Base-by-base conservation (phyloP, 352 stramenopile species). In the Phytophthora melonis region DNA sequence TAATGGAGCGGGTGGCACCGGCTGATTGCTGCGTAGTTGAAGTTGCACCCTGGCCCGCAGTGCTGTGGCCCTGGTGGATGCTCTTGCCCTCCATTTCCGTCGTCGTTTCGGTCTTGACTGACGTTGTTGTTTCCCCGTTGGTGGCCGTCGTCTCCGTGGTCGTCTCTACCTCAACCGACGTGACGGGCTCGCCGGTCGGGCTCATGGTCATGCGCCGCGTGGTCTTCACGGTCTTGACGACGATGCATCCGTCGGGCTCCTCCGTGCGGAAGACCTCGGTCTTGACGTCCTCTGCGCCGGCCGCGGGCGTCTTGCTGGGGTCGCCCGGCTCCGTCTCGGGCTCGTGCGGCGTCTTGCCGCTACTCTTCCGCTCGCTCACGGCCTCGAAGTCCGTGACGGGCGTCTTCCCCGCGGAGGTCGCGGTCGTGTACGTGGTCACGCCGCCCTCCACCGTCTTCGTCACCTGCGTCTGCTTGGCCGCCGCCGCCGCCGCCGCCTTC, bases 361-460 rank as follows among this genome's bases (percentile, higher is more conserved):
- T 60, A 62, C 55, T 63, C 43, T 66, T 72, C 41, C 64, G 50
- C 66, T 78, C 72, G 25, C 72, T 78, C 30, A 72, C 62, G 41
- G 66, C 66, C 53, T 78, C 72, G 53, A 75, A 75, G 58, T 78
- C 66, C 60, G 65, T 43, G n/a, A 74, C 65, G 30, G 23, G 30
- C 66, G 23, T 23, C 32, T 71, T 65, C 53, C 57, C 34, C n/a
- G n/a, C n/a, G n/a, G n/a, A n/a, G n/a, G n/a, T n/a, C 21, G 54
- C 32, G 63, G 69, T 63, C 58, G 69, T 70, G 70, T 70, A 74
- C 56, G 65, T 78, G 25, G 70, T 74, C 70, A 78, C 70, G 65
- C 70, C 59, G 39, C 66, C 60, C 34, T 72, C 61, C 66, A 75
- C 61, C 16, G 41, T 63, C 57, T 47, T 69, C 62, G 70, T 65